Conservation (phyloP, 352 stramenopile genomes). For the Phytophthora quininea region DNA sequence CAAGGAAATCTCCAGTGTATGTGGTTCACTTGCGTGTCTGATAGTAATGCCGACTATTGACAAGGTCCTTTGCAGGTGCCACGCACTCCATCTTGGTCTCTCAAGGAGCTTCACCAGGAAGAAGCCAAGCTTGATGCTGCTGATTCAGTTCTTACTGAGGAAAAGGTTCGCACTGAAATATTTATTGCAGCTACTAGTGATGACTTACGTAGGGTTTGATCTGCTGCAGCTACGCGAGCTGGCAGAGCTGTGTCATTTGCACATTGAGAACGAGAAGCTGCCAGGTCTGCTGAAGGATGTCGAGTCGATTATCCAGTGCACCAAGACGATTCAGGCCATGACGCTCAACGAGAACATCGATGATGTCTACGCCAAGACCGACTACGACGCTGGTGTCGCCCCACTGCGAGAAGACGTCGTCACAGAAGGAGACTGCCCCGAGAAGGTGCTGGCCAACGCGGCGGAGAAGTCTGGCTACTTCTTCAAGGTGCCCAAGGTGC, state of each 20-base stretch:
- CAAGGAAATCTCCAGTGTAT: slow-evolving; percentile 59
- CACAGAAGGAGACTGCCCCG: slow-evolving; percentile 72
- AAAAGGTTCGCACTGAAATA: slow-evolving; percentile 44
- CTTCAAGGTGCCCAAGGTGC: slow-evolving; percentile 88
- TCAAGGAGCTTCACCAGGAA: slow-evolving; percentile 80
- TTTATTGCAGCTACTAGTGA: too few relatives aligned
- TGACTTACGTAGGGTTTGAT: neutral
- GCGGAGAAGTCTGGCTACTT: slow-evolving; percentile 79
- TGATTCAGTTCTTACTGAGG: slow-evolving; percentile 62
- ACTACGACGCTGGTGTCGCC: slow-evolving; percentile 51
- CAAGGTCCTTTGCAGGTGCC: slow-evolving; percentile 44
- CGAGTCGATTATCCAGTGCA: slow-evolving; percentile 89
- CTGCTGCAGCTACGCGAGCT: slow-evolving; percentile 65
- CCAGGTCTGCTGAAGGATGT: slow-evolving; percentile 79
- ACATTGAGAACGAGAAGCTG: slow-evolving; percentile 76
- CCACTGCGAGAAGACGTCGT: slow-evolving; percentile 79
- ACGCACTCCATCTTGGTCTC: slow-evolving; percentile 77
- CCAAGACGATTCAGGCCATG: slow-evolving; percentile 84
- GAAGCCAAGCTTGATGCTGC: slow-evolving; percentile 42
- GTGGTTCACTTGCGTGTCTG: neutral
- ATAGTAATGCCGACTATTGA: neutral
- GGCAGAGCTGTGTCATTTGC: slow-evolving; percentile 82
- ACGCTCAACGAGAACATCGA: slow-evolving; percentile 86
- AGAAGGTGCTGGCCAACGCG: slow-evolving; percentile 82
- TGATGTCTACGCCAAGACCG: slow-evolving; percentile 75